phyloP scores from a whole-genome alignment of 768 basidiomycete genomes.

The Mrakia gelida region DNA sequence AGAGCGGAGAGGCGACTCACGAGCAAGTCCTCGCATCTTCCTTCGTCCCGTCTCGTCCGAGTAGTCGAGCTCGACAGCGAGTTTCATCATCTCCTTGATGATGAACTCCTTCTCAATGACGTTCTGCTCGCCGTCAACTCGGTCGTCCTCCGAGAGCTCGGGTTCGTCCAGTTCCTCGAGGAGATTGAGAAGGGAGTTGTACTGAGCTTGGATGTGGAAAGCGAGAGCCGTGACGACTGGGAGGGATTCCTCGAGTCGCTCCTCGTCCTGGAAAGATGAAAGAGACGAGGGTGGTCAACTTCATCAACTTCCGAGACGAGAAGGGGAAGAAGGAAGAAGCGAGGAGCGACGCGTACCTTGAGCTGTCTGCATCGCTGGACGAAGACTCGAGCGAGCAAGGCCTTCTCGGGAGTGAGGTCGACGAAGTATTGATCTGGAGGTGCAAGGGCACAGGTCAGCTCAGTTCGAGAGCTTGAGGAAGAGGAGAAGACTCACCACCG shows the following conservation, averaged over 20 bases:
- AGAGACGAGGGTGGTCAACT: too few relatives aligned
- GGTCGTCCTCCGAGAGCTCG: constrained; percentile 36
- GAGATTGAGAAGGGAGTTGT: constrained; percentile 58
- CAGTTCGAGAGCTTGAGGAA: background rate
- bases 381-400: constrained; percentile 77
- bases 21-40: constrained; percentile 79
- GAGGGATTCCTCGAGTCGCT: constrained; percentile 62
- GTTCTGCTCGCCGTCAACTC: constrained; percentile 48
- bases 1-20: constrained; percentile 50
- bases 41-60: constrained; percentile 84
- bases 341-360: constrained; percentile 41
- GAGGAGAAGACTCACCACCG: background rate
- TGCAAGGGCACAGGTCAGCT: background rate
- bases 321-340: background rate
- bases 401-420: constrained; percentile 64
- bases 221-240: constrained; percentile 83
- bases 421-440: constrained; percentile 68
- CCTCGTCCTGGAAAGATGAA: constrained; percentile 48
- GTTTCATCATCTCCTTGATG: constrained; percentile 71
- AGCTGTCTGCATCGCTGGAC: constrained; percentile 65
- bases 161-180: constrained; percentile 38
- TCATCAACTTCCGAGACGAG: background rate
- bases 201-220: constrained; percentile 64
- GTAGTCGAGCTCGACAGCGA: constrained; percentile 79
- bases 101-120: constrained; percentile 58